These are phyloP conservation scores for Dysphania ambrosioides DNA, from an alignment of 148 eudicot genomes.

Conservation along the genomic window DNA sequence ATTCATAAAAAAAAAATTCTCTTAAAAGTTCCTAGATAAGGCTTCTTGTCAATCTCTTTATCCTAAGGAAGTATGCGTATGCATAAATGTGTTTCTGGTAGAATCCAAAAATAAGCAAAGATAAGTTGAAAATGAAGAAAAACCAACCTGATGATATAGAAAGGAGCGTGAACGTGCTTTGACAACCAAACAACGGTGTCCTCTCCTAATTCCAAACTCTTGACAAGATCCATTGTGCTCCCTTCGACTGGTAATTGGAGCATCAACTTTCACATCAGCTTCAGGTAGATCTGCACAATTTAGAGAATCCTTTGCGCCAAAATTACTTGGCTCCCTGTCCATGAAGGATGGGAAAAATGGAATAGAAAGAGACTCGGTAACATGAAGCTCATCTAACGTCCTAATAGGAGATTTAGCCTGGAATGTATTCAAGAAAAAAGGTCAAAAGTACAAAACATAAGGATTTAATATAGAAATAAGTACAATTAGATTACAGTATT, in stretches of 20 bases:
- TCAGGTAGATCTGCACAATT: conserved; percentile 17
- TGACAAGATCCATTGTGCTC: conserved; percentile 32
- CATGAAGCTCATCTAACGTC: conserved; percentile 70
- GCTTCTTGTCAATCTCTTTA: too few relatives aligned
- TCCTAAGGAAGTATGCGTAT: too few relatives aligned
- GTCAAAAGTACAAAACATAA: too few relatives aligned
- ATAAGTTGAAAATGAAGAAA: not conserved
- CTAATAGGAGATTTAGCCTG: conserved; percentile 93
- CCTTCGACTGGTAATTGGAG: conserved; percentile 22
- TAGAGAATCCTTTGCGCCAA: conserved; percentile 18
- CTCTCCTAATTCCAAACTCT: conserved; percentile 62
- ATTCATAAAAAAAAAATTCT: too few relatives aligned
- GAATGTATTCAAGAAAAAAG: conserved; percentile 12
- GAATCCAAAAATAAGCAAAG: too few relatives aligned
- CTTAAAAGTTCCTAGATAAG: too few relatives aligned
- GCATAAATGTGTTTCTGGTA: too few relatives aligned
- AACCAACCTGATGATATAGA: conserved; percentile 90
- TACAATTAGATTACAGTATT: too few relatives aligned
- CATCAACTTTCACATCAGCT: too few relatives aligned
- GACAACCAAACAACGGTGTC: conserved; percentile 73
- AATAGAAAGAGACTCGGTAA: conserved; percentile 57
- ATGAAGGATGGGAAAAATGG: conserved; percentile 53
- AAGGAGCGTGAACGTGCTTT: conserved; percentile 86
- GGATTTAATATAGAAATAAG: too few relatives aligned
- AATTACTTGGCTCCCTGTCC: conserved; percentile 34